A percentile compares a stretch with the other conserved stretches of the same genome.
These are phyloP conservation scores for Penicillium sp. DNA, from an alignment of 2,329 filamentous ascomycete genomes.

Conservation along the genomic window DNA sequence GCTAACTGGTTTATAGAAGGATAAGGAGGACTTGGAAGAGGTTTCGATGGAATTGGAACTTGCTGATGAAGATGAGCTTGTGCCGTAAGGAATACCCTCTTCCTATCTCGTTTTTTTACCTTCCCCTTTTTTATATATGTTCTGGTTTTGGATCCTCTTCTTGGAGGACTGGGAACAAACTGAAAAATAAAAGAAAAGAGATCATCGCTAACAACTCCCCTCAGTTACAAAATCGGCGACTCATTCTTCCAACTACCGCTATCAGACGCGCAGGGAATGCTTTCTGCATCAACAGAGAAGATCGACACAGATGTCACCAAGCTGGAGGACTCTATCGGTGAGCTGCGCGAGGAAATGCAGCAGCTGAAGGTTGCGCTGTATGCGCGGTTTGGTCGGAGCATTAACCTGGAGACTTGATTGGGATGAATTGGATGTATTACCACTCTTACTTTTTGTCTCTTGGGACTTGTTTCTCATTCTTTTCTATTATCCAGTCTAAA, in stretches of 20 bases:
- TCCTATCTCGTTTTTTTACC: background rate
- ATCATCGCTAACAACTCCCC: constrained; percentile 6
- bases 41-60: constrained; percentile 88
- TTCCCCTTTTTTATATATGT: background rate
- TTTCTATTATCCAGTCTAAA: background rate
- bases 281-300: constrained; percentile 67
- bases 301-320: constrained; percentile 74
- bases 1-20: constrained; percentile 64
- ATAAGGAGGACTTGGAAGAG: constrained; percentile 97
- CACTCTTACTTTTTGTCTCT: background rate
- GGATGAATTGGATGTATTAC: constrained; percentile 1
- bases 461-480: background rate
- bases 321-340: constrained; percentile 73
- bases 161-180: background rate
- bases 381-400: constrained; percentile 90
- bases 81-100: constrained; percentile 67
- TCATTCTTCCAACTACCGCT: constrained; percentile 87
- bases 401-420: constrained; percentile 84
- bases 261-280: constrained; percentile 80
- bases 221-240: constrained; percentile 93
- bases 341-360: constrained; percentile 81
- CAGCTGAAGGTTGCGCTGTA: constrained; percentile 90
- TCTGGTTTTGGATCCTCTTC: background rate
- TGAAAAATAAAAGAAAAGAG: background rate
- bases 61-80: constrained; percentile 88